Percentiles rank a stretch among this genome's conserved stretches.
Conservation (phyloP, 176 grass and related monocot species). For the Lolium rigidum region DNA sequence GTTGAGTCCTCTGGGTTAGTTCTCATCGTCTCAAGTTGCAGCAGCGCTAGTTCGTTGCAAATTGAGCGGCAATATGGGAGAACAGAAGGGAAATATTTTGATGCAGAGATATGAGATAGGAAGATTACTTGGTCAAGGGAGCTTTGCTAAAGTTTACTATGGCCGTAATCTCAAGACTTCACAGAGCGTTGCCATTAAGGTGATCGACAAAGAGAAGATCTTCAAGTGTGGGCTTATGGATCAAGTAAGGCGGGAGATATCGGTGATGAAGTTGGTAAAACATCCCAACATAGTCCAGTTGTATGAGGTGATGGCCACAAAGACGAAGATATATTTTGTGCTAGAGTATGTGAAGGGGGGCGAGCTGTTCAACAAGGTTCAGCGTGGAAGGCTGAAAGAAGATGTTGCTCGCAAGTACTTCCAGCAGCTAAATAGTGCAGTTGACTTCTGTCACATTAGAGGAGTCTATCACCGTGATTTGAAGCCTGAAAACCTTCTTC, state of each 20-base stretch:
- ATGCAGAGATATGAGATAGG: slow-evolving; percentile 85
- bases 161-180: too few species aligned
- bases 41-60: neutral
- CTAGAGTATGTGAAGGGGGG: too few species aligned
- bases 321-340: too few species aligned
- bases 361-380: too few species aligned
- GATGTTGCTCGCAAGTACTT: slow-evolving; percentile 81
- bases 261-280: too few species aligned
- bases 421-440: slow-evolving; percentile 77
- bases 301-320: too few species aligned
- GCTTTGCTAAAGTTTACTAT: slow-evolving; percentile 95
- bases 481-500: slow-evolving; percentile 89
- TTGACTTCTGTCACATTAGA: slow-evolving; percentile 90
- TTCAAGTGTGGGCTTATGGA: too few species aligned
- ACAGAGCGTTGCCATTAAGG: too few species aligned
- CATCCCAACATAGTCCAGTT: too few species aligned
- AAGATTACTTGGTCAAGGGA: slow-evolving; percentile 81
- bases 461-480: slow-evolving; percentile 87
- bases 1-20: too few species aligned
- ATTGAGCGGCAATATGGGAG: slow-evolving; percentile 49
- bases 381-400: slow-evolving; percentile 81
- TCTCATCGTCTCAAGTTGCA: neutral
- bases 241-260: too few species aligned
- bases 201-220: too few species aligned
- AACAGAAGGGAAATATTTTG: slow-evolving; percentile 73